phyloP scores from a whole-genome alignment of 2,329 filamentous ascomycete species.

The Botrytis fabae region DNA sequence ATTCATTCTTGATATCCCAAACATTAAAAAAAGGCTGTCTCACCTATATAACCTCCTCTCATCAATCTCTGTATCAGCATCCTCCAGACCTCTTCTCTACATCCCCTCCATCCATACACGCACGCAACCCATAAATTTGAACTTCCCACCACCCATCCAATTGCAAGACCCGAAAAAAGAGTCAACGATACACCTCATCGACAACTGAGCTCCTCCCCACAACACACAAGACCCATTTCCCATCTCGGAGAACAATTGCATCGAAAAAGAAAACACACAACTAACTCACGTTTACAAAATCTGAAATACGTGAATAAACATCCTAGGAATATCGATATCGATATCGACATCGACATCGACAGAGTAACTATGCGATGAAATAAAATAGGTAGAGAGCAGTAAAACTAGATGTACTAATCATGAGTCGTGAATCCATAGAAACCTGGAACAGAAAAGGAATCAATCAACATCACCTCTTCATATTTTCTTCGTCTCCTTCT shows the following conservation, averaged over 20 bases:
- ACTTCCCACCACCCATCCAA: not conserved
- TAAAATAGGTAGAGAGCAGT: no score
- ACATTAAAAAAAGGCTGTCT: not conserved
- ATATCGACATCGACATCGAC: not conserved
- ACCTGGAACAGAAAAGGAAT: no score
- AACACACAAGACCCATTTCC: no score
- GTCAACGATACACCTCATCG: conserved; percentile 3
- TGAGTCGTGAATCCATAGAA: not conserved
- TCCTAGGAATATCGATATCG: not conserved
- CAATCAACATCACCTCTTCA: no score
- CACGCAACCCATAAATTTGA: conserved; percentile 5
- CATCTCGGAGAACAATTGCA: not conserved
- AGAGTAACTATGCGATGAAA: not conserved
- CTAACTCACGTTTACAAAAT: not conserved
- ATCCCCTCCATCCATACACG: not conserved
- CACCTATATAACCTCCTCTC: conserved; percentile 5
- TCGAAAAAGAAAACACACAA: not conserved
- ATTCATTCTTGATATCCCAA: not conserved
- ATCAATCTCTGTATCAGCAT: not conserved
- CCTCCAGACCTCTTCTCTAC: not conserved
- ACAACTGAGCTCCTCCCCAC: not conserved
- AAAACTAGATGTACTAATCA: not conserved
- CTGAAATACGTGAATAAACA: not conserved
- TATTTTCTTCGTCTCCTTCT: no score
- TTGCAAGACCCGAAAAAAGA: not conserved